Base-by-base conservation (phyloP, 148 eudicot species). In the Polygonum maritimum region DNA sequence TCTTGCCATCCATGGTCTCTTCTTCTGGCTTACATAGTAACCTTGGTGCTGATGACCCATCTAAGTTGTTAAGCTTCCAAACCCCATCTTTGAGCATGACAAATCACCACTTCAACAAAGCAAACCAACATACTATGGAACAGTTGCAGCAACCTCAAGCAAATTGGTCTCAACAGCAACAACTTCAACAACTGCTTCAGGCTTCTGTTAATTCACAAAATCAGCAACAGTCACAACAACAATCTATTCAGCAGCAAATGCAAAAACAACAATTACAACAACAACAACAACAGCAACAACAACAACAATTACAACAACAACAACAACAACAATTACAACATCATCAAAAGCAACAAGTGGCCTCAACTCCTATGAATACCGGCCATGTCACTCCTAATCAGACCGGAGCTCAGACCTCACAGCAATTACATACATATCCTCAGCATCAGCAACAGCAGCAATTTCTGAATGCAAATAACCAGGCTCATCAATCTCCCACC, bases 31-130 rank as follows among this genome's bases (percentile, higher is more conserved):
- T 87, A 62, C 88, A 86, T 35, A 76, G 76, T 76, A 81, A 76
- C 77, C 87, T 85, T 48, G 80, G 82, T 77, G 71, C 78, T 4
- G 97, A 92, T 78, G 96, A 95, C 76, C 91, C 89, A 11, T 90
- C 98, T 49, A 95, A 95, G 83, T 70, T 95, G 72, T 75, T 95
- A 75, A 95, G 86, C 87, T 95, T 95, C 55, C 97, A 92, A 81
- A 18, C 90, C 55, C 94, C 97, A 4, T 75, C 84, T 36, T 58
- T 93, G 39, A 73, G 91, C 26, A 74, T 84, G 76, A 75, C 86
- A 35, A 85, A 58, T 79, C 79, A 85, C 60, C 97, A 89, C 74
- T 85, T 87, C 67, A 88, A 79, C 82, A 95, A 92, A 85, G 71
- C 86, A 41, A 86, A 83, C 76, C 90, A 84, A 71, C 91, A 77